Base-by-base conservation (phyloP, 352 stramenopile species). In the Pythium dissimile region DNA sequence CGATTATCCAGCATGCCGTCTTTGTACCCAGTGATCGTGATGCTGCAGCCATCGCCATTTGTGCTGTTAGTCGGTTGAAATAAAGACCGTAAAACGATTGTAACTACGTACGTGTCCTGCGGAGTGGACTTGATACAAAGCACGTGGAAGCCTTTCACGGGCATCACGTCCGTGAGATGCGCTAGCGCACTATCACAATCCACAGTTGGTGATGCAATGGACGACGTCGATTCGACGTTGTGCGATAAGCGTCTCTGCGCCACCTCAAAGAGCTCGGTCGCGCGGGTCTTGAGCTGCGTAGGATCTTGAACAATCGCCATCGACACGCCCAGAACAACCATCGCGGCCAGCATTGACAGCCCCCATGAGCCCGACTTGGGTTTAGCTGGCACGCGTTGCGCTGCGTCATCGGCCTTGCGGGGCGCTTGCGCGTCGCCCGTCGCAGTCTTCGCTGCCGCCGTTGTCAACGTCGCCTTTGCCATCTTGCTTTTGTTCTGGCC, bases 111-210 rank as follows among this genome's bases (percentile, higher is more conserved):
- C 74, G 62, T 73, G 54, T 83, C 63, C 10, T 43, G 20, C 7
- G 69, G 54, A 12, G 68, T 73, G 30, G 55, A 66, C 18, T 74
- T 44, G n/a, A 87, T 53, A 39, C 79, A 89, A 7, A 89, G 59
- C 31, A 89, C 77, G 47, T 89, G 77, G 55, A 88, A 88, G 16
- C 80, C 80, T 46, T 82, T 81, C 42, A 89, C 70, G 1, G 75
- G 62, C 51, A 71, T 67, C 21, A 73, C 67, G 21, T 85, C 69
- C 12, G 80, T 89, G 30, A 89, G 51, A 26, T 71, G 80, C 54
- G 70, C 41, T 1, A 71, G 59, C 12, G 75, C 71, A 4, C 59
- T 45, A 0, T 6, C 31, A 52, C 77, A 85, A 51, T 80, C 53
- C 6, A 84, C 59, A n/a, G 23, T 24, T 11, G 16, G 35, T 16